Evolutionary conservation across 306 rosid species (phyloP).

Genomic region (Trifolium pratense): DNA sequence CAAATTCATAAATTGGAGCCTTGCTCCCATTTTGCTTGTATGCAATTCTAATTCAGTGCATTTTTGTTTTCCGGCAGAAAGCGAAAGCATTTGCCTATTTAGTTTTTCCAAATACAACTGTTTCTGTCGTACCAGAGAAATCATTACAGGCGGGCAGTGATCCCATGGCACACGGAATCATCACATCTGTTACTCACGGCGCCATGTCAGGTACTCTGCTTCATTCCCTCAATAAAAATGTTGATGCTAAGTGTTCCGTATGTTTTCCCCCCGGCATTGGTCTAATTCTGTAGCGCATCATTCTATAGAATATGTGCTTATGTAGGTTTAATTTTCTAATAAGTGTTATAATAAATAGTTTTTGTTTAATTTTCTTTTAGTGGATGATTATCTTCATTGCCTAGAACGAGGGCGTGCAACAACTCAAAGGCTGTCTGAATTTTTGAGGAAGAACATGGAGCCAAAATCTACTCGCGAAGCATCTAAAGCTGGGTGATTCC

Average conservation of each 20-base stretch:
- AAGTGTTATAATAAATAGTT: slow-evolving; percentile 40
- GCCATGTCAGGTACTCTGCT: slow-evolving; percentile 77
- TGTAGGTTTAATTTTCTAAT: slow-evolving; percentile 4
- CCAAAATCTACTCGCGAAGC: slow-evolving; percentile 52
- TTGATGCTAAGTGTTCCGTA: background rate
- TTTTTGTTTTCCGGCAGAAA: slow-evolving; percentile 59
- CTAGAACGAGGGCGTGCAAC: slow-evolving; percentile 91
- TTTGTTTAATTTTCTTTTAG: slow-evolving; percentile 47
- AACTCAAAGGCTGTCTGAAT: slow-evolving; percentile 67
- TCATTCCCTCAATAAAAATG: slow-evolving; percentile 6
- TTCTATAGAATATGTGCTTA: background rate
- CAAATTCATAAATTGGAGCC: background rate
- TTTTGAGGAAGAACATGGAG: slow-evolving; percentile 72
- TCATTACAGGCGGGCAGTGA: slow-evolving; percentile 53
- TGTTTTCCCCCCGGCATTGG: slow-evolving; percentile 1
- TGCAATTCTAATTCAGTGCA: slow-evolving; percentile 38
- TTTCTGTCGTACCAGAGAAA: slow-evolving; percentile 58
- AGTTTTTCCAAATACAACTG: slow-evolving; percentile 79
- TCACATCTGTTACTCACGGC: slow-evolving; percentile 90
- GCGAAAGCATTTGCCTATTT: slow-evolving; percentile 78
- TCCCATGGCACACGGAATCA: slow-evolving; percentile 79
- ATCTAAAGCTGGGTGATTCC: slow-evolving; percentile 51
- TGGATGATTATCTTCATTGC: slow-evolving; percentile 82
- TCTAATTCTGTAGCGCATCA: background rate
- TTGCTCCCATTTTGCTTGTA: background rate